Conservation (phyloP, 768 basidiomycete species). For the Jaapia argillacea region DNA sequence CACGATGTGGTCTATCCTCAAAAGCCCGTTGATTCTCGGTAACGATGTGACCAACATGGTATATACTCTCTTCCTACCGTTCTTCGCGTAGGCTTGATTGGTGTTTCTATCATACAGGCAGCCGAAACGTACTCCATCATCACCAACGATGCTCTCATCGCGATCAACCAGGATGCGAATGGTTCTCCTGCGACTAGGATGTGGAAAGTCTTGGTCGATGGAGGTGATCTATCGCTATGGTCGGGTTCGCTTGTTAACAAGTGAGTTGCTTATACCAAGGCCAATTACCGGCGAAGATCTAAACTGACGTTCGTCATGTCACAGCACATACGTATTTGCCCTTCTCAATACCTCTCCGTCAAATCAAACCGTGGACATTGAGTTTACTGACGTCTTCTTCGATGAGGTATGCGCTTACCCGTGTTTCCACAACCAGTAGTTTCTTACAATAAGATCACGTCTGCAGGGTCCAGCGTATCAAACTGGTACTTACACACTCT, state of each 20-base stretch:
- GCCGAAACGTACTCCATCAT: no score
- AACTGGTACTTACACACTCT: not conserved
- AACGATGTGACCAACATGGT: conserved; percentile 30
- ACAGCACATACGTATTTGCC: conserved; percentile 21
- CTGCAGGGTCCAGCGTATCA: no score
- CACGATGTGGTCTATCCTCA: conserved; percentile 30
- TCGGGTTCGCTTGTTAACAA: conserved; percentile 19
- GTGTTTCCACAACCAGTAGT: no score
- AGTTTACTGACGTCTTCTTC: conserved; percentile 23
- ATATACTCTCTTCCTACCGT: not conserved
- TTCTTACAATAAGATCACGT: no score
- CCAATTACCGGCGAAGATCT: not conserved
- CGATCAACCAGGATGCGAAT: conserved; percentile 22
- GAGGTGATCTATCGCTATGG: conserved; percentile 25
- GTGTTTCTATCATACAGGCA: conserved; percentile 20
- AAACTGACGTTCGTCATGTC: not conserved
- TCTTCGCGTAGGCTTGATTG: conserved; percentile 10
- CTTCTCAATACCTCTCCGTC: conserved; percentile 20
- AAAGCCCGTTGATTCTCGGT: conserved; percentile 31
- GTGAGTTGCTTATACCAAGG: no score
- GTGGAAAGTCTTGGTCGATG: conserved; percentile 20
- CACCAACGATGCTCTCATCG: conserved; percentile 27
- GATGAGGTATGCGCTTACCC: no score
- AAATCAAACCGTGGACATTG: conserved; percentile 18
- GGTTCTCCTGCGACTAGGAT: conserved; percentile 22